Conservation (phyloP, 2,329 filamentous ascomycete genomes). For the Eurotiales sp. region DNA sequence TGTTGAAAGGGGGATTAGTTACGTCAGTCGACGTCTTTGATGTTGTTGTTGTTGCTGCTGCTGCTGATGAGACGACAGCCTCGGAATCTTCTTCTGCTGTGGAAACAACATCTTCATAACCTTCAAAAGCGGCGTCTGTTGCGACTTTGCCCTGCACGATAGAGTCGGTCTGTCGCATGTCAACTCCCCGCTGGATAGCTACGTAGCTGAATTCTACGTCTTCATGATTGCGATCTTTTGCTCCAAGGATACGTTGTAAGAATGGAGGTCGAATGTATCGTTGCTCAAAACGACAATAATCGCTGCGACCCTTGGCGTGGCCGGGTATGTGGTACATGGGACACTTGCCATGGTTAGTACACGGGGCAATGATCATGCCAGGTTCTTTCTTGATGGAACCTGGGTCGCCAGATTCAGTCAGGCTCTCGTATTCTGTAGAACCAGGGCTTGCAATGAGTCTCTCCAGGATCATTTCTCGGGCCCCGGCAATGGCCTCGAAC, state of each 20-base stretch:
- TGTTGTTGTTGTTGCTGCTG: constrained; percentile 4
- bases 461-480: constrained; percentile 72
- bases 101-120: constrained; percentile 53
- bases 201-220: constrained; percentile 90
- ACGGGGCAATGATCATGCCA: constrained; percentile 63
- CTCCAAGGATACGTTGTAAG: constrained; percentile 69
- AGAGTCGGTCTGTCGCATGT: constrained; percentile 45
- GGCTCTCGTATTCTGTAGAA: constrained; percentile 40
- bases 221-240: constrained; percentile 72
- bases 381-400: constrained; percentile 46
- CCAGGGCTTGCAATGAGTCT: constrained; percentile 65
- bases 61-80: constrained; percentile 11
- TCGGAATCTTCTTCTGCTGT: constrained; percentile 7
- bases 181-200: constrained; percentile 72
- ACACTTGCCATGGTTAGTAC: constrained; percentile 83
- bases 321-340: constrained; percentile 81
- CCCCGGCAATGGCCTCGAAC: constrained; percentile 86
- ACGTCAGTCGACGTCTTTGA: constrained; percentile 14
- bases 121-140: constrained; percentile 65
- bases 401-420: constrained; percentile 28
- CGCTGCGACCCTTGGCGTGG: constrained; percentile 69
- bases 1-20: constrained; percentile 32
- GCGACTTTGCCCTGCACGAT: constrained; percentile 54
- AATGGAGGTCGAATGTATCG: constrained; percentile 81
- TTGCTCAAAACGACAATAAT: constrained; percentile 88